phyloP scores from a whole-genome alignment of 352 stramenopile genomes.

The Pythium catenulatum region DNA sequence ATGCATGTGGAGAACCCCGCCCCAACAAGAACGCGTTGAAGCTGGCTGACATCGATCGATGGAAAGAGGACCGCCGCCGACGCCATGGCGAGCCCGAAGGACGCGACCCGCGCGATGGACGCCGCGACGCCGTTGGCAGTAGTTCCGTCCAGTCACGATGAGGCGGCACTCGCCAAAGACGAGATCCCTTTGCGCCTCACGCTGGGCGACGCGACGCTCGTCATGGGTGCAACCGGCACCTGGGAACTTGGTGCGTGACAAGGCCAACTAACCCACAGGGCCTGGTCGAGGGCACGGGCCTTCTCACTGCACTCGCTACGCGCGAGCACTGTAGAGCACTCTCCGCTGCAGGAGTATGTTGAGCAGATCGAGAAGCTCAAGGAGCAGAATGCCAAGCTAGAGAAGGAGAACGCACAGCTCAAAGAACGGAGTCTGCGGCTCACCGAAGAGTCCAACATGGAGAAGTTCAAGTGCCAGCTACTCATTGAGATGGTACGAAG shows the following conservation, averaged over 20 bases:
- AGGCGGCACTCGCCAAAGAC: slow-evolving; percentile 16
- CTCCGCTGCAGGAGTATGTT: slow-evolving; percentile 69
- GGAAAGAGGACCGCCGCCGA: not conserved
- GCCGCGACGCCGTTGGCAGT: not conserved
- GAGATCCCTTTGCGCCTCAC: slow-evolving; percentile 81
- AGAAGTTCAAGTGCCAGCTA: slow-evolving; percentile 93
- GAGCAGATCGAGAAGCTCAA: slow-evolving; percentile 65
- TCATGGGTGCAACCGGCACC: slow-evolving; percentile 66
- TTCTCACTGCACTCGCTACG: too few species aligned
- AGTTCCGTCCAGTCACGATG: too few species aligned
- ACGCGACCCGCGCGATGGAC: not conserved
- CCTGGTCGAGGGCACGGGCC: too few species aligned
- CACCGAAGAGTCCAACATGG: slow-evolving; percentile 91
- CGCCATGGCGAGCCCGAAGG: slow-evolving; percentile 56
- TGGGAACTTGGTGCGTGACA: slow-evolving; percentile 81
- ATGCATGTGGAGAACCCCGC: slow-evolving; percentile 37
- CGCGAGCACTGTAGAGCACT: slow-evolving; percentile 76
- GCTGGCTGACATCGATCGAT: not conserved
- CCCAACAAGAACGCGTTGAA: not conserved
- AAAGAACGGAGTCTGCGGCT: slow-evolving; percentile 77
- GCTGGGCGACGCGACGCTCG: slow-evolving; percentile 75
- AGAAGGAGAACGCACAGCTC: slow-evolving; percentile 81
- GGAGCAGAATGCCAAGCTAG: slow-evolving; percentile 70
- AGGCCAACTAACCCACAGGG: too few species aligned
- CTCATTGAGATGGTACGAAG: slow-evolving; percentile 91